Evolutionary conservation across 1,284 basidiomycete genomes (phyloP), one percentile per base, ranked within the genome.

Genomic region (Tylopilus sp.): DNA sequence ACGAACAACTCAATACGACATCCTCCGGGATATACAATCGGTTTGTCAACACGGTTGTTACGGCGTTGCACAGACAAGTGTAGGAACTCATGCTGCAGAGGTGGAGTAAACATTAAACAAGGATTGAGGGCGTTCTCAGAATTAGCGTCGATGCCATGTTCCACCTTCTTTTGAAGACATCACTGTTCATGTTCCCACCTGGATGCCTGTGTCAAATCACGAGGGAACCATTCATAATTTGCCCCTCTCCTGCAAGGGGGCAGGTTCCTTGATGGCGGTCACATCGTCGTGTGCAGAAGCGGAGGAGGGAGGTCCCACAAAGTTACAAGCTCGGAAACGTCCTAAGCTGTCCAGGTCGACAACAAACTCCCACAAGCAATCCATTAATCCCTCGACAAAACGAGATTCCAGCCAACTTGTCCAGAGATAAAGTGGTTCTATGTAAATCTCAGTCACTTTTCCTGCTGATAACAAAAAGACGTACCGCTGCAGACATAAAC

Each of bases 151-250:
- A 82, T 55, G 75, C 78, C 1, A 82, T 94, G 74, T 65, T 85
- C 13, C 84, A 91, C 63, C 72, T 95, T 7, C 75, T 95, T 13
- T 77, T 81, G 1, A 74, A 82, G 47, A 85, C 86, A 0, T 84
- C 79, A 13, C 59, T 92, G 21, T 95, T 93, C 60, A 61, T 84
- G 12, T 71, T 83, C 2, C 63, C 95, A 7, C 81, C 85, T 0
- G 81, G 78, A n/a, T 93, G 88, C 59, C 76, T 86, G 13, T 87
- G 85, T 53, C 92, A 95, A 65, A 64, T 93, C 51, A 81, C 84
- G 0, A 92, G 92, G 2, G 72, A 76, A 29, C 82, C 86, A 2
- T 60, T 94, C 10, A 70, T 82, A 15, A n/a, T 73, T 80, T 46
- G 54, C 74, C 13, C 60, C 61, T 5, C 70, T 71, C n/a, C 68